These are phyloP conservation scores for Penicillium glabrum DNA, from an alignment of 2,329 filamentous ascomycete species.

Conservation along the genomic window DNA sequence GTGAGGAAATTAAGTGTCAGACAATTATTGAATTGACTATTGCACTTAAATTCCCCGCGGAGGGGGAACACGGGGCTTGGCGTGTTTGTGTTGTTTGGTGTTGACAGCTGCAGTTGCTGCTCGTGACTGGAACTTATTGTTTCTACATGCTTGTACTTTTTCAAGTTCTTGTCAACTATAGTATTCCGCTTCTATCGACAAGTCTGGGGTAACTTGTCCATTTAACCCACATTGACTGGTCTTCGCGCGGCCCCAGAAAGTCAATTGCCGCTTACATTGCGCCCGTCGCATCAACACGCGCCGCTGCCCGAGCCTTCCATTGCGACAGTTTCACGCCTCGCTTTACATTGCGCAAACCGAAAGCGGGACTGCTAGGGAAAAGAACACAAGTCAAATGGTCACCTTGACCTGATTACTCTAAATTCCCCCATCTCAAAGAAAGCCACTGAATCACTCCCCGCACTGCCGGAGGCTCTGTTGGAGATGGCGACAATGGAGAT, in stretches of 20 bases:
- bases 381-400: background rate
- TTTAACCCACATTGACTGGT: background rate
- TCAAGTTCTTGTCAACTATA: background rate
- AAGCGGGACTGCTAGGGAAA: background rate
- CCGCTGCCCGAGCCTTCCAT: constrained; percentile 4
- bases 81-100: constrained; percentile 32
- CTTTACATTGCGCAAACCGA: background rate
- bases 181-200: background rate
- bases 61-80: constrained; percentile 14
- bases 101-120: constrained; percentile 15
- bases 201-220: background rate
- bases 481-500: constrained; percentile 32
- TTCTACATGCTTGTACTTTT: constrained; percentile 1
- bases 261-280: background rate
- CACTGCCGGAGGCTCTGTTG: background rate
- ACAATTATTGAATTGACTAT: background rate
- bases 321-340: background rate
- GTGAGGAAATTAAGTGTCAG: background rate
- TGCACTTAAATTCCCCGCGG: constrained; percentile 19
- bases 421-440: background rate
- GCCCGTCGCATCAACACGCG: constrained; percentile 5
- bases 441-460: background rate
- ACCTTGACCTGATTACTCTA: background rate
- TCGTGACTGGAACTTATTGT: background rate
- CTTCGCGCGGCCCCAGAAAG: background rate